phyloP scores from a whole-genome alignment of 2,329 filamentous ascomycete species.

The Neofusicoccum parvum region DNA sequence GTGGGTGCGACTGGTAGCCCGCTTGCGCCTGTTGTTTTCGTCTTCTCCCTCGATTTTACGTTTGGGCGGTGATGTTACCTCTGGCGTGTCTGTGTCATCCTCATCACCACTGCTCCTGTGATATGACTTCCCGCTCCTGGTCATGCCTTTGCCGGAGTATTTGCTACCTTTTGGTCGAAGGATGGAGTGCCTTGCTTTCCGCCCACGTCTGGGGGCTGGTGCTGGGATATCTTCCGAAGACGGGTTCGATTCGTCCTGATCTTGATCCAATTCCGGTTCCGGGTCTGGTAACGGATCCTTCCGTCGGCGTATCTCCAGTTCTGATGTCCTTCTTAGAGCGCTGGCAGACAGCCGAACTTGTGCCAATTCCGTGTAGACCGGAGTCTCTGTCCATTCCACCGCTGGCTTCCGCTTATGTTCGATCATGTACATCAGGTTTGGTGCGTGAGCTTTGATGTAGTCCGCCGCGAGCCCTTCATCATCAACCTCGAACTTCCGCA shows the following conservation, averaged over 20 bases:
- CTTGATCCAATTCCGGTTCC: not conserved
- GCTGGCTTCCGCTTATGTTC: slow-evolving; percentile 35
- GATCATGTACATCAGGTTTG: slow-evolving; percentile 43
- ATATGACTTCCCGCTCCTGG: slow-evolving; percentile 20
- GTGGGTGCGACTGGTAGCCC: not conserved
- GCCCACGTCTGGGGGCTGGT: slow-evolving; percentile 22
- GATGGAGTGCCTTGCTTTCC: slow-evolving; percentile 37
- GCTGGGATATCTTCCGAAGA: slow-evolving; percentile 27
- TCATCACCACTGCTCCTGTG: slow-evolving; percentile 21
- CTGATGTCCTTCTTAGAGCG: slow-evolving; percentile 35
- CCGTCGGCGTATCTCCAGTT: slow-evolving; percentile 33
- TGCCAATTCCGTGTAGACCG: slow-evolving; percentile 36
- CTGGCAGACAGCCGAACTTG: slow-evolving; percentile 32
- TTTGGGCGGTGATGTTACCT: slow-evolving; percentile 15
- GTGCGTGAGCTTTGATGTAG: slow-evolving; percentile 39
- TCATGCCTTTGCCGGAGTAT: slow-evolving; percentile 36
- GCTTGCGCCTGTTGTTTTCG: slow-evolving; percentile 5
- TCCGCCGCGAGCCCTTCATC: slow-evolving; percentile 34
- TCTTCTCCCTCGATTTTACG: slow-evolving; percentile 21
- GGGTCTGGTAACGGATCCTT: slow-evolving; percentile 29
- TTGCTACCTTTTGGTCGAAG: slow-evolving; percentile 39
- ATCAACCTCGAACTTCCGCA: slow-evolving; percentile 41
- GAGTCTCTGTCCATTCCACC: slow-evolving; percentile 34
- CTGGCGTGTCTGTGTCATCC: slow-evolving; percentile 19
- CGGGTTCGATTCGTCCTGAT: not conserved